Conservation (phyloP, 2,329 filamentous ascomycete species). For the Botrytis porri region DNA sequence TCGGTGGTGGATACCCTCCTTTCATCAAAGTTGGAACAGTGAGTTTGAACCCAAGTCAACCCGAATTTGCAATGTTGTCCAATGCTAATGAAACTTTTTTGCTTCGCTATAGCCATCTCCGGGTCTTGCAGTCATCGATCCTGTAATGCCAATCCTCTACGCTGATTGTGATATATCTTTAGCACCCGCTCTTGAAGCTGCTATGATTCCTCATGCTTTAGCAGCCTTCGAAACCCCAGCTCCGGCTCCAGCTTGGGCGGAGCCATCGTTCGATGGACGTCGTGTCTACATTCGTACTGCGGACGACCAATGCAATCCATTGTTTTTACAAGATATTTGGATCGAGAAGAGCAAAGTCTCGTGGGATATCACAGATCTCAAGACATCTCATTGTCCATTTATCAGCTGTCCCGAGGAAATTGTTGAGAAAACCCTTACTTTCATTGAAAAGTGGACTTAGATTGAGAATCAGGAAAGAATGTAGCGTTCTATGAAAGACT, state of each 20-base stretch:
- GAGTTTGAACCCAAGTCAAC: background rate
- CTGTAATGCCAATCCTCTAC: background rate
- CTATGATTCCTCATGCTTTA: background rate
- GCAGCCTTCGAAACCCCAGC: background rate
- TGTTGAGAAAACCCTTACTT: background rate
- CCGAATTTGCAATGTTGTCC: rapidly evolving
- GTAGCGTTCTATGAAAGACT: background rate
- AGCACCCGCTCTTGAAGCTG: background rate
- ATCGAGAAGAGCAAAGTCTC: background rate
- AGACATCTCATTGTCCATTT: background rate
- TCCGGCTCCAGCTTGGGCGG: background rate
- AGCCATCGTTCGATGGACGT: background rate
- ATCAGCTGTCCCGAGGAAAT: background rate
- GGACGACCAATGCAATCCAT: background rate
- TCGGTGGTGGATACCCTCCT: background rate
- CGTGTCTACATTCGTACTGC: background rate
- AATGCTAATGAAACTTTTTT: background rate
- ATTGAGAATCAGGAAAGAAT: no score
- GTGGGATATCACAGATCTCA: background rate
- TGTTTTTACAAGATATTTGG: background rate
- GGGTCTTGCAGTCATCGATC: background rate
- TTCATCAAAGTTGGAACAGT: background rate
- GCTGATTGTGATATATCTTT: background rate
- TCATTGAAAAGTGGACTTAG: background rate
- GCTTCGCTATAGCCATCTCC: background rate